Percentiles rank a stretch among this genome's conserved stretches.
Evolutionary conservation across 2,329 filamentous ascomycete genomes (phyloP).

Genomic region (Aspergillus neoniger): DNA sequence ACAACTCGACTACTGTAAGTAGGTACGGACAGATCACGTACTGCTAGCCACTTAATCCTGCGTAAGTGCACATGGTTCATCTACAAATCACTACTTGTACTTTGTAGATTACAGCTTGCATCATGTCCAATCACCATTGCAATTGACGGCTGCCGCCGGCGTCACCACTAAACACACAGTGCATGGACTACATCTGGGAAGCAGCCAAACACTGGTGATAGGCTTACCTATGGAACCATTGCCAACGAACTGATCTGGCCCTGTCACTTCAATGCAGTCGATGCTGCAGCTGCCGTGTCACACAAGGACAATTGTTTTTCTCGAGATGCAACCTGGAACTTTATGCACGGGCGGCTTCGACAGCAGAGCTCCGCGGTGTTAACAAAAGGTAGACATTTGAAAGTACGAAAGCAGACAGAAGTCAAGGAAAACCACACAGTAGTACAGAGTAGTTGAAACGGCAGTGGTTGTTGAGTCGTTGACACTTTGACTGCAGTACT

Average conservation of each 20-base stretch:
- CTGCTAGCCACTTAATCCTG: not conserved
- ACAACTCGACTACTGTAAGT: no score
- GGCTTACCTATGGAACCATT: not conserved
- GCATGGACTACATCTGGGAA: not conserved
- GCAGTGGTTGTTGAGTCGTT: not conserved
- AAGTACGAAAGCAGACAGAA: no score
- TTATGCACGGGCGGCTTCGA: not conserved
- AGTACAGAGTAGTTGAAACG: not conserved
- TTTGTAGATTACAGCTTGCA: not conserved
- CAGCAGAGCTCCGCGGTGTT: no score
- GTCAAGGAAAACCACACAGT: not conserved
- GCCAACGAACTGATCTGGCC: not conserved
- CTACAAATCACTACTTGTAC: no score
- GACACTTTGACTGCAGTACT: not conserved
- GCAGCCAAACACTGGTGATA: not conserved
- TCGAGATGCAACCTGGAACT: not conserved
- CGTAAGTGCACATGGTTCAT: no score
- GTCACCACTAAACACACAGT: not conserved
- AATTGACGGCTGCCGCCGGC: no score
- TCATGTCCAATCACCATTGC: not conserved
- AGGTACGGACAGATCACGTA: not conserved
- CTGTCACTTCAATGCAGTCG: not conserved
- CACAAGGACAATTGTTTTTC: not conserved
- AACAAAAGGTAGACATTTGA: no score
- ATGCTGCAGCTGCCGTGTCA: constrained; percentile 1